Evolutionary conservation across 768 basidiomycete species (phyloP).

Genomic region (Lactarius hengduanensis): DNA sequence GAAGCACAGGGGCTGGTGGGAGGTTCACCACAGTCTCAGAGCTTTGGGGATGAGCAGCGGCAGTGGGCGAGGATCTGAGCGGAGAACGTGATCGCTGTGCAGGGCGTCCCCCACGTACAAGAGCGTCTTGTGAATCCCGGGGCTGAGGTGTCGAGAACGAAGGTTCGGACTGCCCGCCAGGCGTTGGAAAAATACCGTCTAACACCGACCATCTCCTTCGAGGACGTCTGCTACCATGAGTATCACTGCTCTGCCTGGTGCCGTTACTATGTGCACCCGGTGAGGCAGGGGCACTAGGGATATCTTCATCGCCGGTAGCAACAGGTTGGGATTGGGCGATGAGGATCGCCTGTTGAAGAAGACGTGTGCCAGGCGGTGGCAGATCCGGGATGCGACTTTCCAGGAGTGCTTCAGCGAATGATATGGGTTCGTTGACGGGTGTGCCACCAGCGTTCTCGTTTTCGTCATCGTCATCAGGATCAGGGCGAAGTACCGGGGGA

Average conservation of each 20-base stretch:
- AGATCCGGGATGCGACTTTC: constrained; percentile 78
- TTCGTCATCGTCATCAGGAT: constrained; percentile 33
- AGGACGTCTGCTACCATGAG: constrained; percentile 40
- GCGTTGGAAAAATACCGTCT: constrained; percentile 43
- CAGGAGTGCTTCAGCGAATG: constrained; percentile 67
- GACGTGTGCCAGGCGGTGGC: constrained; percentile 66
- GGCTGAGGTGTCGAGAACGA: not conserved
- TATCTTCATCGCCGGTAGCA: constrained; percentile 44
- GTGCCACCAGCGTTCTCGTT: constrained; percentile 25
- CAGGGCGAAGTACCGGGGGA: constrained; percentile 37
- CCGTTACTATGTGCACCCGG: constrained; percentile 41
- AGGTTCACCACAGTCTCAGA: not conserved
- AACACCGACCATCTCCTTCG: constrained; percentile 76
- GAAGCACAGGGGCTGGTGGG: constrained; percentile 36
- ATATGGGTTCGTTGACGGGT: constrained; percentile 56
- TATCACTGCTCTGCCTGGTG: constrained; percentile 22
- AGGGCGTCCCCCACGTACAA: constrained; percentile 2
- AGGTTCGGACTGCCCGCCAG: constrained; percentile 30
- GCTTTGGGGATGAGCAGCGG: constrained; percentile 2
- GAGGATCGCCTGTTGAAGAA: constrained; percentile 67
- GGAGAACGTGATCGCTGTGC: constrained; percentile 9
- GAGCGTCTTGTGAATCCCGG: constrained; percentile 13
- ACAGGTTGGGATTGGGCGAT: constrained; percentile 46
- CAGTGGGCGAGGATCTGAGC: not conserved
- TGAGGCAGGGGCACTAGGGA: constrained; percentile 45